Evolutionary conservation across 192 early-diverging fungal species (phyloP), one percentile per base, ranked within the genome.

Genomic region (Dissophora globulifera): DNA sequence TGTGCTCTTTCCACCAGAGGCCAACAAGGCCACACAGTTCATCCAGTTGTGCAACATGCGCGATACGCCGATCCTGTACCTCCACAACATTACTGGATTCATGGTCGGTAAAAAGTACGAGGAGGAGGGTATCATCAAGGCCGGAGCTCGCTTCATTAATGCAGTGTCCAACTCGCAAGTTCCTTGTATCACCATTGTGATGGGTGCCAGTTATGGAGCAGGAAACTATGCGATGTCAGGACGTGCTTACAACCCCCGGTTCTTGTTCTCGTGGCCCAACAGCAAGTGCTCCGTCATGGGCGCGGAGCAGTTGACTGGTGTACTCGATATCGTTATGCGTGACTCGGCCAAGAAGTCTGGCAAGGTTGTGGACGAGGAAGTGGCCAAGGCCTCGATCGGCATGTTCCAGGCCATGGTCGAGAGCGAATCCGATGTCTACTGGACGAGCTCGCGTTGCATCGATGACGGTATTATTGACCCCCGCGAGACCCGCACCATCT

Each of bases 171-270:
- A 90, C 60, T 82, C 82, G 1, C 47, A 80, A 31, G 87, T 88
- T 8, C 87, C 87, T 17, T 82, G 80, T 27, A 86, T 88, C 32
- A 82, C 87, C 4, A 85, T 90, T 59, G 78, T 90, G 56, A 86
- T 90, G 83, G 89, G 89, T 13, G 86, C 86, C 47, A 84, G 82
- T 72, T 90, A 90, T 42, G 89, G 89, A 50, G 89, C 89, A 19
- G 89, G 89, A 25, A 90, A 90, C 70, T 90, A 90, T 57, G 89
- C 89, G 31, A 89, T 90, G 87, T 78, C 82, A 38, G 89, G 89
- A 50, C 83, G 89, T 16, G 82, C 87, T 13, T 90, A 89, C 58
- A 84, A 87, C 41, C 87, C 88, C 4, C 80, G 85, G 35, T 89
- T 90, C 78, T 47, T 90, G 59, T 90, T 90, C 71, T 88, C 85